Conservation (phyloP, 495 filamentous ascomycete species). For the Penicillium soppii region DNA sequence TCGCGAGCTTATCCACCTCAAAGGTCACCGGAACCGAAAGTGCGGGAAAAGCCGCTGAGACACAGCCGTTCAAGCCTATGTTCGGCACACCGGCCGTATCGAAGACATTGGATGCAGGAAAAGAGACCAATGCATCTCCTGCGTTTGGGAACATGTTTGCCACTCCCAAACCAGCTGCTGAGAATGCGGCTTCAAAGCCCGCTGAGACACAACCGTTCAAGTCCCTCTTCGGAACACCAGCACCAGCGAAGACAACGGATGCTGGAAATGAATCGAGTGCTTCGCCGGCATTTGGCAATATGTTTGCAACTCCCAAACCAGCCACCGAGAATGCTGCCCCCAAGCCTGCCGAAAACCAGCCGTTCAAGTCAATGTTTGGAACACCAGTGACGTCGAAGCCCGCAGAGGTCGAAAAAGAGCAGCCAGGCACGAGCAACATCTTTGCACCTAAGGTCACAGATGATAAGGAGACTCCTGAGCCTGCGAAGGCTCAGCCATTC, state of each 20-base stretch:
- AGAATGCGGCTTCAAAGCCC: neutral
- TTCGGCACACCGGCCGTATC: conserved; percentile 2
- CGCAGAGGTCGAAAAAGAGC: neutral
- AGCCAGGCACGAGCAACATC: neutral
- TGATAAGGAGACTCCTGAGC: neutral
- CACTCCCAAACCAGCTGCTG: conserved; percentile 4
- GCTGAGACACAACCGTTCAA: neutral
- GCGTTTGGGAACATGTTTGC: conserved; percentile 14
- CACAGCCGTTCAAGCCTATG: conserved; percentile 1
- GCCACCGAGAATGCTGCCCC: neutral
- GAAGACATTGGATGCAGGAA: neutral
- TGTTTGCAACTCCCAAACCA: conserved; percentile 13
- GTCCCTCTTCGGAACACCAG: conserved; percentile 2
- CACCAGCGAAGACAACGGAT: neutral
- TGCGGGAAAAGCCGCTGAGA: neutral
- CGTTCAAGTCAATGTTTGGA: conserved; percentile 10
- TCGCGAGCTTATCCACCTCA: neutral
- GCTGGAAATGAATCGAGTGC: neutral
- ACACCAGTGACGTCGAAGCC: conserved; percentile 4
- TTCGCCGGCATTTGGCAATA: conserved; percentile 3
- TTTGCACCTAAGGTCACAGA: conserved; percentile 12
- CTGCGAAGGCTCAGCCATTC: neutral
- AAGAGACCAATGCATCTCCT: neutral
- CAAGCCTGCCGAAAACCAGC: conserved; percentile 4
- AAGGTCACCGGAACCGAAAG: conserved; percentile 2